Evolutionary conservation across 2,329 filamentous ascomycete genomes (phyloP), one percentile per base, ranked within the genome.

Genomic region (Cadophora sp.): DNA sequence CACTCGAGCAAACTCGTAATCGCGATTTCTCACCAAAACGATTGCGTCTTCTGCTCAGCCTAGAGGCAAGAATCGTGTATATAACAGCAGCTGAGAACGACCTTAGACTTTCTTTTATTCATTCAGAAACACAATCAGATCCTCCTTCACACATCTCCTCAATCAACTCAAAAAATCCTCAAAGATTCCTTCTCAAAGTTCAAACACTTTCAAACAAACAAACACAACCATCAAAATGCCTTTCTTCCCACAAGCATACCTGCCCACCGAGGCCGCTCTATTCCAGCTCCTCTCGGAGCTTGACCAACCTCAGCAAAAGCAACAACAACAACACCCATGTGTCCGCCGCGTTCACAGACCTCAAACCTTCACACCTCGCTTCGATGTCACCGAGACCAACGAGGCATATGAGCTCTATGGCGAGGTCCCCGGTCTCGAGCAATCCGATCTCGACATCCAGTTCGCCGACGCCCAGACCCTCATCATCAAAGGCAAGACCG

Each of bases 391-490:
- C 76, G 92, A 95, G 82, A 87, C 85, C 11, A 85, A 85, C 69
- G 80, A 87, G 8, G 79, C 82, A 68, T 95, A 93, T 76, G 89
- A 94, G 79, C 89, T 95, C 27, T 88, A 93, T 75, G 92, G 91
- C 74, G 92, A 95, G 80, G 86, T 95, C 8, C 89, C 91, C 0
- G 92, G 92, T 64, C 82, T 93, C 73, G 84, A 85, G 71, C 90
- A 91, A 80, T 86, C 91, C 73, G 83, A 93, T 75, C 82, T 95
- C 74, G 82, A 84, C 75, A 91, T 94, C 76, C 91, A 94, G 76
- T 94, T 94, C 83, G 89, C 87, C 65, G 91, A 94, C 76, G 83
- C 86, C 36, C 90, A 92, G 81, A 93, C 90, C 13, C 81, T 95
- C 48, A 83, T 88, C 71, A 83, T 95, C 77, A 87, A 86, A 66